Evolutionary conservation across 805 yeast species (phyloP), one percentile per base, ranked within the genome.

Genomic region (Saturnispora mendoncae): DNA sequence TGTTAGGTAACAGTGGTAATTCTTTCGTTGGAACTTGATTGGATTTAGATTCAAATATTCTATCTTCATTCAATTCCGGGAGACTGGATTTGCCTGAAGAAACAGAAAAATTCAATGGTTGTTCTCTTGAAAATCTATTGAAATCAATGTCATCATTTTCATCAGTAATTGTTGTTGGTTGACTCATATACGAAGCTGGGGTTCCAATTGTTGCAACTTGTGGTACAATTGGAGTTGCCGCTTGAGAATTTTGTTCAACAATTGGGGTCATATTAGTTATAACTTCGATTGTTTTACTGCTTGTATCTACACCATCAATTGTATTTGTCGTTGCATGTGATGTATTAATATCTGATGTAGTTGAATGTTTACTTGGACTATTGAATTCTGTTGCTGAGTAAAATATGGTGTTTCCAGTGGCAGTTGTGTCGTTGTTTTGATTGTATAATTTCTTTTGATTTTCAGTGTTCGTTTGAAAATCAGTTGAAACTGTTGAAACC

Each of bases 21-120:
- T n/a, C n/a, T n/a, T n/a, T n/a, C n/a, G n/a, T n/a, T n/a, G n/a
- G n/a, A n/a, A n/a, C n/a, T n/a, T n/a, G n/a, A n/a, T n/a, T n/a
- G n/a, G n/a, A n/a, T n/a, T n/a, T n/a, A n/a, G 26, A 23, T 23
- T 23, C 26, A 23, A 23, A 23, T 6, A 23, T 23, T 7, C 10
- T 23, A 10, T 23, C 26, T 23, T 7, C 10, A 23, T 23, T 23
- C n/a, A n/a, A n/a, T n/a, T n/a, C n/a, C n/a, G n/a, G n/a, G n/a
- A n/a, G n/a, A n/a, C n/a, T n/a, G n/a, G n/a, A n/a, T n/a, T n/a
- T n/a, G n/a, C n/a, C n/a, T n/a, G n/a, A n/a, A n/a, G n/a, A n/a
- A n/a, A n/a, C 23, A 19, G 42, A 32, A 24, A 29, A 21, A n/a
- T 34, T 39, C 30, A 39, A 33, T 13, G 42, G 42, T 23, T 26